Conservation (phyloP, 2,329 filamentous ascomycete species). For the Talaromyces albobiverticillius region DNA sequence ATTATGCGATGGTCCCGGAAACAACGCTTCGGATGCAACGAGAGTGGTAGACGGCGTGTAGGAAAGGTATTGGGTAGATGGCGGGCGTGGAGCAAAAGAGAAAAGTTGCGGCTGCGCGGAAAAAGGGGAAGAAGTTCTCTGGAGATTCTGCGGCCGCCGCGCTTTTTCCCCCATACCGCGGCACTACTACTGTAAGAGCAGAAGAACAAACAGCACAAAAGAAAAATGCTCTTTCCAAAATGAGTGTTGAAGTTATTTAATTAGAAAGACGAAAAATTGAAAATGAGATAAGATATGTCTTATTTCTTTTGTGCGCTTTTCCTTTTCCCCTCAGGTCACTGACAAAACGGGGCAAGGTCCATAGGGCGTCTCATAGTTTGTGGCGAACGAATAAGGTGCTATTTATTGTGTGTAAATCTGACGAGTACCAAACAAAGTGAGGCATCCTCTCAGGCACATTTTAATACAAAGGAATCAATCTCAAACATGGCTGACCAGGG, state of each 20-base stretch:
- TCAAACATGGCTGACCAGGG: neutral
- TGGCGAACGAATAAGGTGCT: no score
- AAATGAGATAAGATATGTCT: neutral
- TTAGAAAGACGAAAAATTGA: neutral
- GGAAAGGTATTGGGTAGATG: neutral
- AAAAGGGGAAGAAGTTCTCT: constrained; percentile 2
- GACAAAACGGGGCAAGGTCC: no score
- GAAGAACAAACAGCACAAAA: neutral
- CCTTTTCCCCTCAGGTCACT: no score
- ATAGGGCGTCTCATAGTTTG: no score
- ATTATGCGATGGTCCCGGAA: neutral
- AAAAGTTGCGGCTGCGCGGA: neutral
- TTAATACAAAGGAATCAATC: neutral
- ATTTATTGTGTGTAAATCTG: no score
- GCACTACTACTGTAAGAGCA: neutral
- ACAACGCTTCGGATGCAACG: neutral
- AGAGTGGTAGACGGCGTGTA: neutral
- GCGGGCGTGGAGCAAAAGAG: constrained; percentile 2
- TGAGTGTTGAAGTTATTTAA: neutral
- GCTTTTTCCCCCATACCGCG: constrained; percentile 11
- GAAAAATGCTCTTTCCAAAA: neutral
- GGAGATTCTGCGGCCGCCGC: constrained; percentile 1
- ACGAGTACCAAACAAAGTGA: neutral
- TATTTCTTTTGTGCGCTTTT: neutral
- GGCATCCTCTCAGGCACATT: neutral